A percentile compares a stretch with the other conserved stretches of the same genome.
Conservation (phyloP, 1,284 basidiomycete species). For the Apiotrichum montevideense region DNA sequence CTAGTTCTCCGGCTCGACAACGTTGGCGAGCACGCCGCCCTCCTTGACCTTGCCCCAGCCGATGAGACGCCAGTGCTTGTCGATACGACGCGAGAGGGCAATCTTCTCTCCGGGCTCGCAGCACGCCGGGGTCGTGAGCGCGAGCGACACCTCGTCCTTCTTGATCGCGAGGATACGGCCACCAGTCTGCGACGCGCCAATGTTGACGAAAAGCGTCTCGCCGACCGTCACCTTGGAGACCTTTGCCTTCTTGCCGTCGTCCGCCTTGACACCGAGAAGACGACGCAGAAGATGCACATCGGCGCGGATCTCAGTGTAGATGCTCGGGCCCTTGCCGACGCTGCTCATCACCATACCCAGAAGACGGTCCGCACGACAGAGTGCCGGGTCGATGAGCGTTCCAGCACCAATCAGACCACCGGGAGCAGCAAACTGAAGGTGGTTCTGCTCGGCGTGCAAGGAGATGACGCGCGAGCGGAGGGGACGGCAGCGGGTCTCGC, state of each 20-base stretch:
- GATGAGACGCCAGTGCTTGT: constrained; percentile 85
- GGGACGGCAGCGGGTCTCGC: constrained; percentile 84
- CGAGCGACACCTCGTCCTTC: constrained; percentile 86
- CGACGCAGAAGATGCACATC: constrained; percentile 82
- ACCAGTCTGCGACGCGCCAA: constrained; percentile 88
- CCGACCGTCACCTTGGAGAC: constrained; percentile 87
- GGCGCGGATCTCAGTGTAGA: constrained; percentile 67
- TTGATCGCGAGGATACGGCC: constrained; percentile 86
- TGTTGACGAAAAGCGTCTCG: constrained; percentile 90
- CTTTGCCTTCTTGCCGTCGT: constrained; percentile 96
- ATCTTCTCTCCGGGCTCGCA: constrained; percentile 95
- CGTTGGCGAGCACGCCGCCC: constrained; percentile 41
- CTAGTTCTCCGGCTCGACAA: constrained; percentile 15
- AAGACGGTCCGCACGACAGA: constrained; percentile 92
- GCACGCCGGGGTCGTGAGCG: constrained; percentile 84
- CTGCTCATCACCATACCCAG: constrained; percentile 94
- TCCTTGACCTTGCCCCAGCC: constrained; percentile 47
- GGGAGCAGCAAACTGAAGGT: constrained; percentile 90
- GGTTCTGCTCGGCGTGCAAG: constrained; percentile 89
- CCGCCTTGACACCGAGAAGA: constrained; percentile 93
- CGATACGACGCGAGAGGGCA: constrained; percentile 81
- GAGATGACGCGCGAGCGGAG: constrained; percentile 89
- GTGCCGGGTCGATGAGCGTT: constrained; percentile 90
- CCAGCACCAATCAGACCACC: constrained; percentile 98
- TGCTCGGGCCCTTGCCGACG: constrained; percentile 85